Base-by-base conservation (phyloP, 805 yeast species). In the Lachancea dasiensis region DNA sequence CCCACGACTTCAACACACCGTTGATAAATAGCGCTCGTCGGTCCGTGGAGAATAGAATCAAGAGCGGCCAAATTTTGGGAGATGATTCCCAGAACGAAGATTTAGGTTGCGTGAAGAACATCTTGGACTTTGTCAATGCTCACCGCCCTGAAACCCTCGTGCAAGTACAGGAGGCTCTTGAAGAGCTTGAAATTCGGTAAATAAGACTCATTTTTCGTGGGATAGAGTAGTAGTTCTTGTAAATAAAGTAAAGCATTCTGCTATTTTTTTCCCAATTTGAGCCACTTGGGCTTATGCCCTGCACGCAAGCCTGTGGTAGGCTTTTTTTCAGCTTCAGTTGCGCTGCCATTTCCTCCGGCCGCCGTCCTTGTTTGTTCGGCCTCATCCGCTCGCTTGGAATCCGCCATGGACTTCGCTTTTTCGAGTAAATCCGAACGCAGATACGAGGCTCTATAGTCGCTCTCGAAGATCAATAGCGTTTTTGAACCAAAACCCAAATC, bases 401-500 rank as follows among this genome's bases (percentile, higher is more conserved):
- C 65, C 3, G 46, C 31, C 6, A 65, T 38, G 17, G 51, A 54
- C 39, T 57, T 56, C 0, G 72, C 73, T n/a, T 22, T 30, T 18
- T 31, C 31, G 24, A 65, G 34, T 10, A 59, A 24, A 5, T 52
- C 53, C 2, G 36, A n/a, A 36, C 60, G 61, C 31, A 68, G 44
- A 36, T 48, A 60, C 1, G 55, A 52, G 0, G 56, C 58, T 2
- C 41, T 39, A 4, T 45, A 33, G 5, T 54, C 43, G 22, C 26
- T 31, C 41, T 63, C 62, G 33, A 72, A 64, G 5, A 65, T 27
- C 10, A 75, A 45, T 27, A 74, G 48, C 7, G 69, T 73, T 41
- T 77, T 70, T 10, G 69, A 47, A 2, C 73, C 73, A 40, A 78
- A 68, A 2, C 59, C 54, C 36, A 66, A 58, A 31, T 68, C 70